A percentile compares a stretch with the other conserved stretches of the same genome.
Evolutionary conservation across 2,329 filamentous ascomycete species (phyloP).

Genomic region (Colletotrichum trifolii): DNA sequence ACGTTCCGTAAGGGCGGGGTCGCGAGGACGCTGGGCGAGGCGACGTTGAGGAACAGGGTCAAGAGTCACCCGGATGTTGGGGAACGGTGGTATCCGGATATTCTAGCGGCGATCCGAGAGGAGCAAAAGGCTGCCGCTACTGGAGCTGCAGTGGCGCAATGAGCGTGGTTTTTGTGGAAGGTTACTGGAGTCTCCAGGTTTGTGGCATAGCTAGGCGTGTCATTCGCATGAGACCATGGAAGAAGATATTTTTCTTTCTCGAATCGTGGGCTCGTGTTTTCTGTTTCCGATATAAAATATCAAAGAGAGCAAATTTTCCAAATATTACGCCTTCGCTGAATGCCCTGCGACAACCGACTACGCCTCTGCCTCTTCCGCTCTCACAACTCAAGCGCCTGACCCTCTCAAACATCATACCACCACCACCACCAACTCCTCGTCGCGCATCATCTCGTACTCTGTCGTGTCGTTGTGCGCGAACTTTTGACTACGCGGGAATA

Average conservation of each 20-base stretch:
- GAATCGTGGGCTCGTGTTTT: constrained; percentile 24
- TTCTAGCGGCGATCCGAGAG: constrained; percentile 66
- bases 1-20: constrained; percentile 79
- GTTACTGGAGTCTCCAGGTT: too few species aligned
- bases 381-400: constrained; percentile 1
- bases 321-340: constrained; percentile 36
- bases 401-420: constrained; percentile 6
- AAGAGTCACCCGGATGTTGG: constrained; percentile 91
- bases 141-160: constrained; percentile 47
- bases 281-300: constrained; percentile 24
- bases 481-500: constrained; percentile 38
- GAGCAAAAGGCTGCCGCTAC: constrained; percentile 57
- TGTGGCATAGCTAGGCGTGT: too few species aligned
- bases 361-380: background rate
- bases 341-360: constrained; percentile 20
- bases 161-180: constrained; percentile 9
- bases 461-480: background rate
- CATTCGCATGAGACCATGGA: too few species aligned
- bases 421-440: constrained; percentile 1
- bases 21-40: constrained; percentile 79
- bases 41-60: constrained; percentile 83
- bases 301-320: constrained; percentile 30
- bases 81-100: constrained; percentile 81
- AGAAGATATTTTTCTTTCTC: background rate
- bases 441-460: background rate